Percentiles rank a stretch among this genome's conserved stretches.
Evolutionary conservation across 2,329 filamentous ascomycete genomes (phyloP).

Genomic region (Aspergillus felis): DNA sequence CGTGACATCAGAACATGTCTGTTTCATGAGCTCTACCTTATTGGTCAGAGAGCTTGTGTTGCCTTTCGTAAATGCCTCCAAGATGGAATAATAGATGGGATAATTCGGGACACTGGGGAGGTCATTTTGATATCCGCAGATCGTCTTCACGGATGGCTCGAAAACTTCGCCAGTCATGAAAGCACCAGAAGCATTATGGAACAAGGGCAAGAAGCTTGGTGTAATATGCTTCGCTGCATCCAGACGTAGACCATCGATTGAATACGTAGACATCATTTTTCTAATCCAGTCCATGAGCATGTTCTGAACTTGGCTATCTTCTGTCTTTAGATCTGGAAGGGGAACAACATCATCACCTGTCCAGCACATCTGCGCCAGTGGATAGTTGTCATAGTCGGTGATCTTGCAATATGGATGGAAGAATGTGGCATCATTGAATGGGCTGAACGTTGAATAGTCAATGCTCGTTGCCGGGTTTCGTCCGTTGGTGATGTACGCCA

Average conservation of each 20-base stretch:
- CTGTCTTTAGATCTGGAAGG: conserved; percentile 47
- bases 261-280: conserved; percentile 42
- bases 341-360: conserved; percentile 47
- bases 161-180: conserved; percentile 48
- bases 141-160: conserved; percentile 33
- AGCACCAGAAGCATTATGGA: conserved; percentile 35
- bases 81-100: conserved; percentile 37
- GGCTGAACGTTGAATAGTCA: conserved; percentile 24
- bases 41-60: conserved; percentile 26
- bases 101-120: conserved; percentile 48
- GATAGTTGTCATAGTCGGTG: conserved; percentile 32
- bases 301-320: conserved; percentile 38
- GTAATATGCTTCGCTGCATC: conserved; percentile 49
- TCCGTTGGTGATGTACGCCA: conserved; percentile 33
- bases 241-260: conserved; percentile 49
- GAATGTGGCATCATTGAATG: conserved; percentile 24
- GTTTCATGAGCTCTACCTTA: conserved; percentile 22
- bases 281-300: conserved; percentile 41
- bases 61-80: conserved; percentile 30
- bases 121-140: conserved; percentile 41
- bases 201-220: conserved; percentile 38
- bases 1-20: conserved; percentile 38
- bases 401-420: conserved; percentile 28
- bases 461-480: conserved; percentile 20
- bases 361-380: conserved; percentile 46